Evolutionary conservation across 768 basidiomycete species (phyloP).

Genomic region (Rhizopogon vesiculosus): DNA sequence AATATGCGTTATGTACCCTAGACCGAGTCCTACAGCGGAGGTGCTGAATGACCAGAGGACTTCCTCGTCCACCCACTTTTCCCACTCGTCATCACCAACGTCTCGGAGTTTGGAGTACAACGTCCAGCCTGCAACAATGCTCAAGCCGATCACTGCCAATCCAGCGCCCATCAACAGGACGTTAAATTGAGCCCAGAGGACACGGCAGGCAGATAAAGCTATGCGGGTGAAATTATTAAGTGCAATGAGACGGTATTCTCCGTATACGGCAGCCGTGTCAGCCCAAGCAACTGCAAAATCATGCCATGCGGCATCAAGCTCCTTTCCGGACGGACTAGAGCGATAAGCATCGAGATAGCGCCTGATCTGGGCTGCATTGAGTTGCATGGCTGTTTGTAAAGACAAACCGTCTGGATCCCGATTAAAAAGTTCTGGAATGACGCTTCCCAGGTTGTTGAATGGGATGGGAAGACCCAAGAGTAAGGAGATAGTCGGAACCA

Average conservation of each 20-base stretch:
- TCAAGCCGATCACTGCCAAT: slow-evolving; percentile 52
- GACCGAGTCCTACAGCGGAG: slow-evolving; percentile 29
- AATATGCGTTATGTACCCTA: slow-evolving; percentile 32
- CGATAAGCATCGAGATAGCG: slow-evolving; percentile 77
- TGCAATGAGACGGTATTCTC: slow-evolving; percentile 7
- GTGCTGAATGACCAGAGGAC: slow-evolving; percentile 30
- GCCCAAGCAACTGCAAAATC: slow-evolving; percentile 45
- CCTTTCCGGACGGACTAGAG: slow-evolving; percentile 59
- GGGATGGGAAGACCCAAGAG: slow-evolving; percentile 92
- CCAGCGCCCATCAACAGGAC: slow-evolving; percentile 72
- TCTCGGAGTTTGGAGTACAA: slow-evolving; percentile 47
- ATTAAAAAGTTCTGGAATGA: slow-evolving; percentile 91
- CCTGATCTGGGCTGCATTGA: slow-evolving; percentile 74
- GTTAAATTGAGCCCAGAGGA: slow-evolving; percentile 96
- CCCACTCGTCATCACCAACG: slow-evolving; percentile 32
- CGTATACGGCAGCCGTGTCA: slow-evolving; percentile 24
- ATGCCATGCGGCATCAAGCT: slow-evolving; percentile 65
- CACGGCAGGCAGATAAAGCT: slow-evolving; percentile 57
- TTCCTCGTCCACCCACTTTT: slow-evolving; percentile 34
- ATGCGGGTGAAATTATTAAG: slow-evolving; percentile 27
- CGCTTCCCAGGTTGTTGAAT: slow-evolving; percentile 87
- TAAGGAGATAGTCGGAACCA: slow-evolving; percentile 84
- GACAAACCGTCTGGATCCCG: slow-evolving; percentile 33
- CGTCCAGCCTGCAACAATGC: slow-evolving; percentile 50
- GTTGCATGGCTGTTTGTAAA: slow-evolving; percentile 55